phyloP scores from a whole-genome alignment of 352 stramenopile species.

The Globisporangium spiculum region DNA sequence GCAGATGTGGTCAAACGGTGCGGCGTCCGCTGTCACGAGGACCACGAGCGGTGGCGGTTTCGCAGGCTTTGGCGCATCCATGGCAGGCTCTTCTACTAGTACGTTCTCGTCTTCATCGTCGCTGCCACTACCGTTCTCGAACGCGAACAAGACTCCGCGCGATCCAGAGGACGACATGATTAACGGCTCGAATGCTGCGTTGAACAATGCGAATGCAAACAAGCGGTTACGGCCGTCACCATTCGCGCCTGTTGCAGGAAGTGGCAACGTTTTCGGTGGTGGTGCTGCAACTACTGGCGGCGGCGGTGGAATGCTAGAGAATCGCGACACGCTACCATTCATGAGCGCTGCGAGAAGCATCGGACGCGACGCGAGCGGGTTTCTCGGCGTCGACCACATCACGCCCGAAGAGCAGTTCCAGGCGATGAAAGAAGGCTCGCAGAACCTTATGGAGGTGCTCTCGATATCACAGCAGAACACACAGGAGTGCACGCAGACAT shows the following conservation, averaged over 20 bases:
- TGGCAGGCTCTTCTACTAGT: neutral
- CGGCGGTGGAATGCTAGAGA: constrained; percentile 2
- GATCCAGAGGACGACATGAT: neutral
- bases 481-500: constrained; percentile 67
- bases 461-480: constrained; percentile 78
- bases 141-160: constrained; percentile 5
- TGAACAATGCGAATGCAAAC: neutral
- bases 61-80: constrained; percentile 1
- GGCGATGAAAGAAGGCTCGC: constrained; percentile 47
- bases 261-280: too few relatives aligned
- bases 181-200: neutral
- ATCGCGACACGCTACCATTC: constrained; percentile 10
- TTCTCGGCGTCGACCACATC: constrained; percentile 11
- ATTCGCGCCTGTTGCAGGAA: constrained; percentile 1
- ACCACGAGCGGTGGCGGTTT: constrained; percentile 6
- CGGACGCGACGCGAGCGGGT: neutral
- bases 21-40: constrained; percentile 1
- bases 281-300: too few relatives aligned
- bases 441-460: constrained; percentile 62
- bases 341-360: constrained; percentile 7
- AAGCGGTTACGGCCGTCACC: constrained; percentile 10
- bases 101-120: neutral
- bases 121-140: neutral
- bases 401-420: constrained; percentile 32
- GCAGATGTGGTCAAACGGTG: constrained; percentile 4